Conservation (phyloP, 2,329 filamentous ascomycete genomes). For the Cercospora sojina region DNA sequence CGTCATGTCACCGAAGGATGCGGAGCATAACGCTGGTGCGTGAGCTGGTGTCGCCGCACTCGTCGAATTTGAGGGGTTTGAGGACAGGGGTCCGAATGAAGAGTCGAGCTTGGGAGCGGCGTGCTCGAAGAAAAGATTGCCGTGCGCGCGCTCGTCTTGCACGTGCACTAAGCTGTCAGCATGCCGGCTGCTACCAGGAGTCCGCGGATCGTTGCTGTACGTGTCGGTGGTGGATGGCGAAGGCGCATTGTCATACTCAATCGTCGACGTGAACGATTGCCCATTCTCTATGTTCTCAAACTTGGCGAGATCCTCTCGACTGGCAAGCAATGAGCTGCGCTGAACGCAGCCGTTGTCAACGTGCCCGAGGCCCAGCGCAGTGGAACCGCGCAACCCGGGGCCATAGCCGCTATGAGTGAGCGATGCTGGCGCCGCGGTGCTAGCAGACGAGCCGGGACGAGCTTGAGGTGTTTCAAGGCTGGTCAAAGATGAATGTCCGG, state of each 20-base stretch:
- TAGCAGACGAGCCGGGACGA: neutral
- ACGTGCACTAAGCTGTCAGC: neutral
- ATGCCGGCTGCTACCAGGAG: slow-evolving; percentile 19
- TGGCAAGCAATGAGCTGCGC: slow-evolving; percentile 7
- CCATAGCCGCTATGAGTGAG: neutral
- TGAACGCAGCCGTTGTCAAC: neutral
- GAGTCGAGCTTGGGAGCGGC: neutral
- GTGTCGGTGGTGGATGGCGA: slow-evolving; percentile 25
- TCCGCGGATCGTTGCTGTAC: slow-evolving; percentile 22
- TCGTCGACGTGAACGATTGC: slow-evolving; percentile 23
- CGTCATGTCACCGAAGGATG: slow-evolving; percentile 7
- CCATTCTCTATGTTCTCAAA: slow-evolving; percentile 23
- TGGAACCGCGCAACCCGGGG: neutral
- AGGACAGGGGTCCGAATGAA: neutral
- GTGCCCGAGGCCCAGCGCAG: neutral
- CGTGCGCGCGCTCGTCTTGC: neutral
- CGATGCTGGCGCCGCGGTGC: neutral
- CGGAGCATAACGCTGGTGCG: neutral
- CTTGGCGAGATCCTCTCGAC: slow-evolving; percentile 23
- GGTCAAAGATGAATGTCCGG: neutral
- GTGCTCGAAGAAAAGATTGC: neutral
- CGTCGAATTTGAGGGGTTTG: neutral
- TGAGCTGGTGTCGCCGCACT: neutral
- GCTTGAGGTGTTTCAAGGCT: neutral
- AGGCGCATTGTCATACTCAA: slow-evolving; percentile 23